Evolutionary conservation across 2,329 filamentous ascomycete species (phyloP).

Genomic region (Xylariaceae sp.): DNA sequence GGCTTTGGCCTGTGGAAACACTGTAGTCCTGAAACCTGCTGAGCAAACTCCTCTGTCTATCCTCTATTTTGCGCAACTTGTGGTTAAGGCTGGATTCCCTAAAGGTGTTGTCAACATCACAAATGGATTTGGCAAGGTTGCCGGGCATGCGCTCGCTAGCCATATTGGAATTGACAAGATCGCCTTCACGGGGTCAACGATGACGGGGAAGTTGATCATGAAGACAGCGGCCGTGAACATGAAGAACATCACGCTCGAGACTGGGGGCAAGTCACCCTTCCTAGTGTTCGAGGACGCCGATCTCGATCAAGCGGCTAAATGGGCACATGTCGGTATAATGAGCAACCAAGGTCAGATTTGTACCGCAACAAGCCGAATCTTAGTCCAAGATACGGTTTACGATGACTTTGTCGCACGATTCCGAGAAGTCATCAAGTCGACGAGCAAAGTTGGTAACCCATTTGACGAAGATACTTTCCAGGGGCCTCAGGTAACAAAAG

Average conservation of each 20-base stretch:
- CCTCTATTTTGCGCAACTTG: slow-evolving; percentile 61
- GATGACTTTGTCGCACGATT: slow-evolving; percentile 63
- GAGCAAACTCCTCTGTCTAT: slow-evolving; percentile 66
- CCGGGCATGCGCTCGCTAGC: slow-evolving; percentile 63
- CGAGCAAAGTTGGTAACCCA: slow-evolving; percentile 65
- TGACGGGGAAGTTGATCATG: slow-evolving; percentile 71
- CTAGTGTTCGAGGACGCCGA: slow-evolving; percentile 64
- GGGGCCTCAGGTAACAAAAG: slow-evolving; percentile 68
- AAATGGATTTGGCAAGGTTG: slow-evolving; percentile 65
- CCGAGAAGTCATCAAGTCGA: slow-evolving; percentile 53
- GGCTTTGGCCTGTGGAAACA: slow-evolving; percentile 61
- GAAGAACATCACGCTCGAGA: slow-evolving; percentile 65
- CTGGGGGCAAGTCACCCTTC: slow-evolving; percentile 63
- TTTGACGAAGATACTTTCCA: slow-evolving; percentile 68
- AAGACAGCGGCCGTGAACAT: slow-evolving; percentile 64
- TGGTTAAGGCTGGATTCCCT: slow-evolving; percentile 72
- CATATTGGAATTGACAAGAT: slow-evolving; percentile 72
- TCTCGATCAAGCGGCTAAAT: slow-evolving; percentile 63
- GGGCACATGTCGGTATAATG: slow-evolving; percentile 49
- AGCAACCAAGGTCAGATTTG: slow-evolving; percentile 63
- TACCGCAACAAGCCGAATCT: slow-evolving; percentile 59
- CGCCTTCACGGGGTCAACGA: slow-evolving; percentile 73
- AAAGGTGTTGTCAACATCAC: slow-evolving; percentile 74
- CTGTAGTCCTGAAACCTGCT: slow-evolving; percentile 61
- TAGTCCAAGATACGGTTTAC: slow-evolving; percentile 58